phyloP scores from a whole-genome alignment of 352 stramenopile genomes.

The Phytophthora ramorum region DNA sequence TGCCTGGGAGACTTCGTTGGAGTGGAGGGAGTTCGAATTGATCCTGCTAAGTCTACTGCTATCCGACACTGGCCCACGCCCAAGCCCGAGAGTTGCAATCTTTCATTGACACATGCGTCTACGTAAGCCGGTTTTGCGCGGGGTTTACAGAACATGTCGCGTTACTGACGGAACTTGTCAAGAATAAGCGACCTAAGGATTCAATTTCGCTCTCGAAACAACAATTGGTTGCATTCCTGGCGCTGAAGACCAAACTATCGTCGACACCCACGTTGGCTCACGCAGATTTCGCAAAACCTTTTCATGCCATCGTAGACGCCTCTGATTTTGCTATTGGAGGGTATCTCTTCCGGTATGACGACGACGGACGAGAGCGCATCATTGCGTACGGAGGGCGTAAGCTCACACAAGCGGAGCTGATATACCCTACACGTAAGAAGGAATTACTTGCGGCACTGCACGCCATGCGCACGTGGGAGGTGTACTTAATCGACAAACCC shows the following conservation, averaged over 20 bases:
- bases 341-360: slow-evolving; percentile 15
- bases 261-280: slow-evolving; percentile 1
- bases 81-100: slow-evolving; percentile 8
- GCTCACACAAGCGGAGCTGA: slow-evolving; percentile 8
- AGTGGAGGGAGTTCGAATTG: no score
- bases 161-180: slow-evolving; percentile 1
- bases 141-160: slow-evolving; percentile 5
- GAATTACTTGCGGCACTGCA: slow-evolving; percentile 15
- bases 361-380: not conserved
- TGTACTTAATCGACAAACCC: slow-evolving; percentile 8
- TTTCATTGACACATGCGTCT: slow-evolving; percentile 18
- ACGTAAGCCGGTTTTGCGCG: slow-evolving; percentile 16
- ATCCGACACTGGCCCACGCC: no score
- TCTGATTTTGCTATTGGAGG: slow-evolving; percentile 18
- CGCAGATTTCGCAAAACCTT: slow-evolving; percentile 3
- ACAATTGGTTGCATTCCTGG: not conserved
- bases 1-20: no score
- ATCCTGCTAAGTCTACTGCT: no score
- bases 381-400: slow-evolving; percentile 21
- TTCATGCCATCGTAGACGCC: slow-evolving; percentile 10
- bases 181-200: slow-evolving; percentile 3
- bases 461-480: slow-evolving; percentile 9
- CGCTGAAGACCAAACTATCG: not conserved
- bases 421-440: slow-evolving; percentile 16
- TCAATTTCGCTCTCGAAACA: not conserved